Base-by-base conservation (phyloP, 2,329 filamentous ascomycete species). In the Colletotrichum australisinense region DNA sequence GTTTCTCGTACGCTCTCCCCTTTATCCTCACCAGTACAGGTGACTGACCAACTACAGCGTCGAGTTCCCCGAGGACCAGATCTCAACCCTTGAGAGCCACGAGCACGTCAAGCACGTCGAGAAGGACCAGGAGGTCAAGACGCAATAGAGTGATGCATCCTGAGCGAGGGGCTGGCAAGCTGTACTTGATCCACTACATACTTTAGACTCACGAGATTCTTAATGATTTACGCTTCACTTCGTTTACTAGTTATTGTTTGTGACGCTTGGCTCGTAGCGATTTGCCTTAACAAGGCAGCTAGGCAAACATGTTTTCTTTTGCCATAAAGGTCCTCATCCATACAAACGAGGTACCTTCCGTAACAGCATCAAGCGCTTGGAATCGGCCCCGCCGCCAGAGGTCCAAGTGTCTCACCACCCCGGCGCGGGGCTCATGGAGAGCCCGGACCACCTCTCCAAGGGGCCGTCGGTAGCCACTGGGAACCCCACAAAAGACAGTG, bases 21-120 rank as follows among this genome's bases (percentile, higher is more conserved):
- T 35, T 26, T 3, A 26, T 26, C 19, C 42, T 58, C 14, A 32
- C 14, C 7, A n/a, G 14, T 38, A 9, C 28, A 32, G 7, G 30
- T 53, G 77, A 62, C 26, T 76, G 24, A 76, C 62, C 69, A 19
- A 12, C 53, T 14, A 62, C 74, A 98, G 95, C 63, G 95, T 95
- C 78, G 87, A 90, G 70, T 94, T 94, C 83, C 90, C 91, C 32
- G 87, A 91, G 14, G 93, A 93, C 80, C 85, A 88, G 19, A 86
- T 97, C 71, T 84, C 84, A 49, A 89, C 92, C 5, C 88, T 98
- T 73, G 86, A 92, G 78, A 86, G 85, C 73, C 89, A 93, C 85
- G 90, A 94, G 76, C 88, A 95, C 79, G 87, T 98, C 81, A 88
- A 95, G 79, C 78, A 79, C 57, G 93, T 98, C 72, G 96, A 98